phyloP scores from a whole-genome alignment of 768 basidiomycete species.

The Jaapia argillacea region DNA sequence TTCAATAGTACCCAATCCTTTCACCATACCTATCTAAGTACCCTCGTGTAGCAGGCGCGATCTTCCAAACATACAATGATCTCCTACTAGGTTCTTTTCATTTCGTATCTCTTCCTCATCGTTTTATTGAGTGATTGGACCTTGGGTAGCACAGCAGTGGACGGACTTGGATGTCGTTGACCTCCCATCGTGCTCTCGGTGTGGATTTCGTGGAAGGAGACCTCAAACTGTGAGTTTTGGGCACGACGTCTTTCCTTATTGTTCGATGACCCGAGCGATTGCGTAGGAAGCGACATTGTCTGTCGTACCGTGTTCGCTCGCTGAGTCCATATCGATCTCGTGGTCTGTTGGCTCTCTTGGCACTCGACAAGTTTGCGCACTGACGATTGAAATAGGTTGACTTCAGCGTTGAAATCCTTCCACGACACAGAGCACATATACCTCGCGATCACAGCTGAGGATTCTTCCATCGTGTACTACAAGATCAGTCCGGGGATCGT shows the following conservation, averaged over 20 bases:
- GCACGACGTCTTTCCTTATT: slow-evolving; percentile 7
- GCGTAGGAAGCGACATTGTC: slow-evolving; percentile 32
- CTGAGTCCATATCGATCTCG: slow-evolving; percentile 53
- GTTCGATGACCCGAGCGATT: slow-evolving; percentile 1
- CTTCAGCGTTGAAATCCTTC: not conserved
- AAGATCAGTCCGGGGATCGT: slow-evolving; percentile 70
- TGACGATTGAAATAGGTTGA: no score
- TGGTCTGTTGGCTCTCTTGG: slow-evolving; percentile 31
- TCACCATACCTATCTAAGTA: slow-evolving; percentile 45
- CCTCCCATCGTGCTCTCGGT: slow-evolving; percentile 39
- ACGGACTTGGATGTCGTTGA: slow-evolving; percentile 52
- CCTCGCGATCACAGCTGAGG: slow-evolving; percentile 64
- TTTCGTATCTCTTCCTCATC: not conserved
- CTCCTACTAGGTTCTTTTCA: slow-evolving; percentile 40
- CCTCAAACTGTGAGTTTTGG: slow-evolving; percentile 35
- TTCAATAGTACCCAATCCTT: slow-evolving; percentile 40
- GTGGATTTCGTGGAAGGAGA: slow-evolving; percentile 48
- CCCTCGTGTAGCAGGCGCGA: slow-evolving; percentile 43
- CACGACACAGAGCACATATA: slow-evolving; percentile 40
- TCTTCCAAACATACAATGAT: slow-evolving; percentile 76
- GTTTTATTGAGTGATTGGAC: not conserved
- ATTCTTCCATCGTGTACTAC: slow-evolving; percentile 81
- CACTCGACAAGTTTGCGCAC: no score
- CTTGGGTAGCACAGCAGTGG: slow-evolving; percentile 60
- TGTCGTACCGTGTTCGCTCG: slow-evolving; percentile 59